These are phyloP conservation scores for Spencermartinsiella ligniputridi DNA, from an alignment of 1,139 yeast species.

Conservation along the genomic window DNA sequence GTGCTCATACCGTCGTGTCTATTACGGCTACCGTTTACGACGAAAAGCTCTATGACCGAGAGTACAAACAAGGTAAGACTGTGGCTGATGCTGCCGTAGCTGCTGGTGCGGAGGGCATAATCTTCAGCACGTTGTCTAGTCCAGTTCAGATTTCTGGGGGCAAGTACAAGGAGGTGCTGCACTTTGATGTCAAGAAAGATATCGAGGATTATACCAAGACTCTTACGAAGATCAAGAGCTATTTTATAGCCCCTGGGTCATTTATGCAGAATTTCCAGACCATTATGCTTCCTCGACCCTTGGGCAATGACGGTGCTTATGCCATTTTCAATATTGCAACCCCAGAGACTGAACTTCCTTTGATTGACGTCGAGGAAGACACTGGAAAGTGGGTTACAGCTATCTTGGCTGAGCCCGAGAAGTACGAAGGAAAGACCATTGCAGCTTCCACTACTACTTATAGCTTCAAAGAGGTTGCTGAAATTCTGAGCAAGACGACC, in stretches of 20 bases:
- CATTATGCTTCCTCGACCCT: slow-evolving; percentile 6
- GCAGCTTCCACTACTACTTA: slow-evolving; percentile 2
- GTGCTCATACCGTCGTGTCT: slow-evolving; percentile 10
- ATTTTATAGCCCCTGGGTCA: slow-evolving; percentile 10
- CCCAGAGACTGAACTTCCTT: slow-evolving; percentile 6
- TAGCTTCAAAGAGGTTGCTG: slow-evolving; percentile 2
- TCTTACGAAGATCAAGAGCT: slow-evolving; percentile 11
- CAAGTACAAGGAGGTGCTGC: slow-evolving; percentile 2
- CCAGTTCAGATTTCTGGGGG: slow-evolving; percentile 5
- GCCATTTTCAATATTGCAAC: not conserved
- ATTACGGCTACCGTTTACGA: slow-evolving; percentile 5
- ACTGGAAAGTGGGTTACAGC: slow-evolving; percentile 12
- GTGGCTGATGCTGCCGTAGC: slow-evolving; percentile 13
- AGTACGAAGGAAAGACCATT: slow-evolving; percentile 6
- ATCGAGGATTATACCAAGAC: slow-evolving; percentile 13
- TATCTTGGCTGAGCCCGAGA: slow-evolving; percentile 11
- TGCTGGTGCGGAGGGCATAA: slow-evolving; percentile 9
- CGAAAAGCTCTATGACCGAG: not conserved
- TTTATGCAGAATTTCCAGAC: slow-evolving; percentile 11
- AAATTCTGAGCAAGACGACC: slow-evolving; percentile 3
- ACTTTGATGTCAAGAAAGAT: slow-evolving; percentile 8
- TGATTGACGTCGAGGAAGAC: slow-evolving; percentile 10
- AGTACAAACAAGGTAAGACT: slow-evolving; percentile 5
- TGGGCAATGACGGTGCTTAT: slow-evolving; percentile 13
- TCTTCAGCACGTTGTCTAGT: slow-evolving; percentile 7